Percentiles rank a stretch among this genome's conserved stretches.
Evolutionary conservation across 768 basidiomycete genomes (phyloP).

Genomic region (Xerocomus brunneocitrinus): DNA sequence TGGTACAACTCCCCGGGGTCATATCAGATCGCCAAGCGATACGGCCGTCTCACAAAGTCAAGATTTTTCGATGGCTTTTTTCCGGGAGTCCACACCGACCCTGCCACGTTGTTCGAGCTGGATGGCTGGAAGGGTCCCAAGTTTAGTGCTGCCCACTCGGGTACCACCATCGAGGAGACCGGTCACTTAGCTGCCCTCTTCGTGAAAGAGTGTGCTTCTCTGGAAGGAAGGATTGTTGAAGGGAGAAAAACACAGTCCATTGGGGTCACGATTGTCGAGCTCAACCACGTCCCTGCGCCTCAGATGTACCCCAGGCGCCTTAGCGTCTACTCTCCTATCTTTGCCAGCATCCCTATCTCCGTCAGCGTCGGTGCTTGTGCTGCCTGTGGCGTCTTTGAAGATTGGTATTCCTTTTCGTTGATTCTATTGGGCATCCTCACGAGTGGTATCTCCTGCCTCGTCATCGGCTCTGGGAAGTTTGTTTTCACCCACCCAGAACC

Average conservation of each 20-base stretch:
- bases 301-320: constrained; percentile 18
- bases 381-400: constrained; percentile 25
- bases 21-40: constrained; percentile 32
- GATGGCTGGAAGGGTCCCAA: constrained; percentile 30
- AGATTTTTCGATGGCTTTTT: constrained; percentile 33
- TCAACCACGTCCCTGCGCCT: constrained; percentile 19
- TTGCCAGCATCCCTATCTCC: constrained; percentile 31
- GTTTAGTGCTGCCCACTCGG: constrained; percentile 32
- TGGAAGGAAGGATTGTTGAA: constrained; percentile 12
- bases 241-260: constrained; percentile 24
- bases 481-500: constrained; percentile 25
- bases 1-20: constrained; percentile 39
- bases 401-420: constrained; percentile 33
- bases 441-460: constrained; percentile 29
- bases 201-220: constrained; percentile 18
- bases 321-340: constrained; percentile 15
- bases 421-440: constrained; percentile 33
- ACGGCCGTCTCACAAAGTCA: constrained; percentile 31
- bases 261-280: constrained; percentile 27
- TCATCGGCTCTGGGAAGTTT: constrained; percentile 32
- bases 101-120: constrained; percentile 30
- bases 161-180: constrained; percentile 28
- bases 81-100: constrained; percentile 32
- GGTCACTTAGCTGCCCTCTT: constrained; percentile 31
- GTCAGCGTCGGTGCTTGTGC: constrained; percentile 27